Evolutionary conservation across 495 filamentous ascomycete species (phyloP).

Genomic region (Podospora bellae-mahoneyi): DNA sequence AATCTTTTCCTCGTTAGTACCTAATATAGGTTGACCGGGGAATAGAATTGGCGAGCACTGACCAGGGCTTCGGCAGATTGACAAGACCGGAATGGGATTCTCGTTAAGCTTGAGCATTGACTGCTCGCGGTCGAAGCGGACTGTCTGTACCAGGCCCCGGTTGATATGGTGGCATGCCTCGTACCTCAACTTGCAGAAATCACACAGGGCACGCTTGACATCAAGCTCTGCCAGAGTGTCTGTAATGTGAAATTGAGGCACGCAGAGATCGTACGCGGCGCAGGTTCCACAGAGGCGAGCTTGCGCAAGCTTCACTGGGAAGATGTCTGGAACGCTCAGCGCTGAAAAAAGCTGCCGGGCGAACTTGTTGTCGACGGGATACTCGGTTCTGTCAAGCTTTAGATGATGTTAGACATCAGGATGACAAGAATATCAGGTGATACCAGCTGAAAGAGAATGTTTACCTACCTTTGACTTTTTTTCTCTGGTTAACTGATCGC

Average conservation of each 20-base stretch:
- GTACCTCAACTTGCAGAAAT: neutral
- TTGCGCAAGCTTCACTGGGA: neutral
- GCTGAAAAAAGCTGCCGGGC: neutral
- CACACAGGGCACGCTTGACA: neutral
- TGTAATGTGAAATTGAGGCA: neutral
- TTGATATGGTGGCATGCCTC: neutral
- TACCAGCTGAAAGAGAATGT: neutral
- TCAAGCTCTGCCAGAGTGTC: neutral
- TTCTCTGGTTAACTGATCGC: too few relatives aligned
- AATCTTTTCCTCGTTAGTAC: neutral
- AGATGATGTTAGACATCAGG: neutral
- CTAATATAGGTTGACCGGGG: too few relatives aligned
- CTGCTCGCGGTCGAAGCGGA: neutral
- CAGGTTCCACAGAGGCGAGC: neutral
- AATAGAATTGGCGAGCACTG: neutral
- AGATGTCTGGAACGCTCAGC: too few relatives aligned
- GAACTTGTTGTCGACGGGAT: neutral
- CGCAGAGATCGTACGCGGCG: neutral
- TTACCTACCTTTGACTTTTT: neutral
- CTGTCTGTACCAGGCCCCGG: neutral
- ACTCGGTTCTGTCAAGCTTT: neutral
- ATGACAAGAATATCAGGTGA: too few relatives aligned
- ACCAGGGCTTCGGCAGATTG: neutral
- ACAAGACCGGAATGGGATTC: neutral
- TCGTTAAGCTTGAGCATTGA: slow-evolving; percentile 1